Percentiles rank a stretch among this genome's conserved stretches.
Evolutionary conservation across 257 asterid genomes (phyloP).

Genomic region (Solanum raphanifolium): DNA sequence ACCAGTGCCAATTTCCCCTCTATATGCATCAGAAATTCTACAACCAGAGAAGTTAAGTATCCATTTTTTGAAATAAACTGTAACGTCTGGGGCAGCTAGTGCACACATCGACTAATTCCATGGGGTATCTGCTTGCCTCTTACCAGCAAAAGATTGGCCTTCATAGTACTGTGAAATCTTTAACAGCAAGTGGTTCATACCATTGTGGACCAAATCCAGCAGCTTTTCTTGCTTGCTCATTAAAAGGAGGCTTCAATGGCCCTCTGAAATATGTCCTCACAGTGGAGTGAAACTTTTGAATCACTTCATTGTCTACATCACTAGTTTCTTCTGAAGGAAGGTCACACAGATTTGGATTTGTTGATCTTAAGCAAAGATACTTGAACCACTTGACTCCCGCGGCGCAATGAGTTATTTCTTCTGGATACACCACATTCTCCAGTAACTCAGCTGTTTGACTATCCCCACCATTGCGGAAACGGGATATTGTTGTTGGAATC

Average conservation of each 20-base stretch:
- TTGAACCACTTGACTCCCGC: constrained; percentile 93
- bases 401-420: constrained; percentile 89
- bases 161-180: constrained; percentile 5
- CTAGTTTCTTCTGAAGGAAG: constrained; percentile 8
- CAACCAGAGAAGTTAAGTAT: not conserved
- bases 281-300: constrained; percentile 52
- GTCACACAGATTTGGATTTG: constrained; percentile 9
- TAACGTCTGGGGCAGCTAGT: not conserved
- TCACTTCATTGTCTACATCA: constrained; percentile 27
- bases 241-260: constrained; percentile 89
- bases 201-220: constrained; percentile 91
- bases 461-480: constrained; percentile 85
- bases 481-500: constrained; percentile 84
- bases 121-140: not conserved
- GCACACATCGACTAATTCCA: not conserved
- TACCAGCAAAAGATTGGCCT: not conserved
- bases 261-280: constrained; percentile 77
- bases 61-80: not conserved
- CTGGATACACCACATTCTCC: constrained; percentile 83
- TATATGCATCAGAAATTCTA: not conserved
- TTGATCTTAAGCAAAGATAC: constrained; percentile 48
- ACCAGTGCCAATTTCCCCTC: not conserved
- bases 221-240: constrained; percentile 72
- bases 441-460: constrained; percentile 66
- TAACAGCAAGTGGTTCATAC: constrained; percentile 87